phyloP scores from a whole-genome alignment of 768 basidiomycete species.

The Tephrocybe sp. region DNA sequence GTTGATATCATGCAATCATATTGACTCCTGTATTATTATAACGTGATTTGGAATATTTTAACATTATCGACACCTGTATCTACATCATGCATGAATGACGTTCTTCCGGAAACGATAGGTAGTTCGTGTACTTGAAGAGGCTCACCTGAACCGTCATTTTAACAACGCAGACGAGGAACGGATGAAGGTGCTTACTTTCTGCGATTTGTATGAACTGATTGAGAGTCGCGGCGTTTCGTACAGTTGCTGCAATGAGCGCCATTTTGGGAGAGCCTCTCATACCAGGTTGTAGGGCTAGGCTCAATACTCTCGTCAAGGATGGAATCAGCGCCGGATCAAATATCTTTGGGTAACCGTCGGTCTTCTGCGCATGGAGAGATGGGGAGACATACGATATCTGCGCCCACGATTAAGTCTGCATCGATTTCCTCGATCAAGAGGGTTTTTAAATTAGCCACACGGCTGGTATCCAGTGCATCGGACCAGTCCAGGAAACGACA shows the following conservation, averaged over 20 bases:
- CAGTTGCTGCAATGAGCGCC: slow-evolving; percentile 50
- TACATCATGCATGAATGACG: slow-evolving; percentile 24
- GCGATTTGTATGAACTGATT: slow-evolving; percentile 38
- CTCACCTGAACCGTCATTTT: slow-evolving; percentile 16
- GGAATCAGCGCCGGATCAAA: slow-evolving; percentile 65
- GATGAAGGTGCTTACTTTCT: slow-evolving; percentile 22
- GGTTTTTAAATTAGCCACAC: slow-evolving; percentile 19
- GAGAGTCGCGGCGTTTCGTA: slow-evolving; percentile 56
- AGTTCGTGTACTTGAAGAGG: slow-evolving; percentile 27
- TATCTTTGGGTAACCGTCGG: slow-evolving; percentile 37
- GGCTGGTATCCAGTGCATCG: slow-evolving; percentile 41
- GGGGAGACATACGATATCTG: slow-evolving; percentile 52
- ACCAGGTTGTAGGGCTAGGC: slow-evolving; percentile 35
- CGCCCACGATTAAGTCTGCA: slow-evolving; percentile 64
- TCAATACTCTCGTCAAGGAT: slow-evolving; percentile 49
- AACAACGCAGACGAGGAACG: background rate
- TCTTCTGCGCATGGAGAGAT: background rate
- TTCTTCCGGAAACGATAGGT: slow-evolving; percentile 5
- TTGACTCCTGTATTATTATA: slow-evolving; percentile 1
- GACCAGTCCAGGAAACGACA: slow-evolving; percentile 64
- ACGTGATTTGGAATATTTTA: slow-evolving; percentile 42
- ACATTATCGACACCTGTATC: slow-evolving; percentile 37
- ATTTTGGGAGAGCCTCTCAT: slow-evolving; percentile 11
- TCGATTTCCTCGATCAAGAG: slow-evolving; percentile 40
- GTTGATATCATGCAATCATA: slow-evolving; percentile 23